A percentile compares a stretch with the other conserved stretches of the same genome.
phyloP scores from a whole-genome alignment of 257 asterid species.

The Rhazya stricta region DNA sequence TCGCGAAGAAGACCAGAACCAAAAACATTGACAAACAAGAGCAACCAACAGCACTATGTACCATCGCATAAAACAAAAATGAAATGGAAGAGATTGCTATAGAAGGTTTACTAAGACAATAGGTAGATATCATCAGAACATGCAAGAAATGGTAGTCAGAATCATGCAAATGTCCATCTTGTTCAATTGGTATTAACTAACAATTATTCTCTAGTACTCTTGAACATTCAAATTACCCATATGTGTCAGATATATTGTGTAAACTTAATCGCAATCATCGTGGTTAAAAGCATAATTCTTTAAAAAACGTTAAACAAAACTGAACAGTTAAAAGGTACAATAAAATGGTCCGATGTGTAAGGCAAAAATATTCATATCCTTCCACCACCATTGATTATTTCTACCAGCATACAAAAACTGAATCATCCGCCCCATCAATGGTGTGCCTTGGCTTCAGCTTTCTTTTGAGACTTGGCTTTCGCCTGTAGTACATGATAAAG shows the following conservation, averaged over 20 bases:
- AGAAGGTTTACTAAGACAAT: neutral
- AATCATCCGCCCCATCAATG: slow-evolving; percentile 36
- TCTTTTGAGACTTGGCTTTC: slow-evolving; percentile 64
- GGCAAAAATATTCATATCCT: slow-evolving; percentile 27
- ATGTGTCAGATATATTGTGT: neutral
- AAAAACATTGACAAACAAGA: neutral
- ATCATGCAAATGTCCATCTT: neutral
- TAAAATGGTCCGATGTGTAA: slow-evolving; percentile 31
- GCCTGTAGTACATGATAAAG: slow-evolving; percentile 21
- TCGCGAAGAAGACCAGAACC: neutral
- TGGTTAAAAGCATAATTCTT: slow-evolving; percentile 17
- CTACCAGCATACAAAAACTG: slow-evolving; percentile 13
- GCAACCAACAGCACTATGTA: neutral
- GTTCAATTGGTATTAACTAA: neutral
- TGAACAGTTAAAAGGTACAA: slow-evolving; percentile 23
- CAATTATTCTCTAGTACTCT: slow-evolving; percentile 3
- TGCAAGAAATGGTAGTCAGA: neutral
- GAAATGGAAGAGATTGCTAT: too few species aligned
- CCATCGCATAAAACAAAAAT: too few species aligned
- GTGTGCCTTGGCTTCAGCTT: slow-evolving; percentile 61
- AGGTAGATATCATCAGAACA: neutral
- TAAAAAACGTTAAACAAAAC: slow-evolving; percentile 17
- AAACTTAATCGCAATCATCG: slow-evolving; percentile 14
- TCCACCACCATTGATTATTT: slow-evolving; percentile 37
- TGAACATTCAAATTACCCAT: neutral